Evolutionary conservation across 108 stramenopile genomes (phyloP).

Genomic region (Epithemia pelagica): DNA sequence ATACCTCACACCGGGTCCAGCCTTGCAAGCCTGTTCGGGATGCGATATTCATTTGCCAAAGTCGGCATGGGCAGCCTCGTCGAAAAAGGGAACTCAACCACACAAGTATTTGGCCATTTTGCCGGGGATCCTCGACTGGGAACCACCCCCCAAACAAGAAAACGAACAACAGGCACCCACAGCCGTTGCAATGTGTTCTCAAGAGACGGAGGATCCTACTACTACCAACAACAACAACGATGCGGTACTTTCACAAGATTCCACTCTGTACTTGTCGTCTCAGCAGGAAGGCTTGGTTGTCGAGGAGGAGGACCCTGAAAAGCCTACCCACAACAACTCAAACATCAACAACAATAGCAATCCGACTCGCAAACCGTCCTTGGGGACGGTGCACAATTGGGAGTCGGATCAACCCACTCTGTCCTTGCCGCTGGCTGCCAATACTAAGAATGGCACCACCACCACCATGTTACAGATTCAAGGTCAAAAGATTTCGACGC

Average conservation of each 20-base stretch:
- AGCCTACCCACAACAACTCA: too few relatives aligned
- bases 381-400: background rate
- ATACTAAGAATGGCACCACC: background rate
- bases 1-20: background rate
- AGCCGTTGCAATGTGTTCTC: background rate
- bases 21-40: constrained; percentile 8
- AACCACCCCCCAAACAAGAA: background rate
- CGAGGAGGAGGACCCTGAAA: too few relatives aligned
- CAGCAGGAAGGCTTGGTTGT: too few relatives aligned
- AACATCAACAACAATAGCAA: too few relatives aligned
- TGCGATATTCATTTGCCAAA: constrained; percentile 7
- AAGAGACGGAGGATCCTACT: background rate
- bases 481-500: background rate
- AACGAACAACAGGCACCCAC: background rate
- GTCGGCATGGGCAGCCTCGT: background rate
- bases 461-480: background rate
- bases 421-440: background rate
- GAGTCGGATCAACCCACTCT: background rate
- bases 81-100: background rate
- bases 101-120: constrained; percentile 5
- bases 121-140: background rate
- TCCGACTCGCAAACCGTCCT: too few relatives aligned
- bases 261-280: too few relatives aligned
- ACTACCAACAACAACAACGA: background rate
- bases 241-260: too few relatives aligned